phyloP scores from a whole-genome alignment of 768 basidiomycete species.

The Imleria badia region DNA sequence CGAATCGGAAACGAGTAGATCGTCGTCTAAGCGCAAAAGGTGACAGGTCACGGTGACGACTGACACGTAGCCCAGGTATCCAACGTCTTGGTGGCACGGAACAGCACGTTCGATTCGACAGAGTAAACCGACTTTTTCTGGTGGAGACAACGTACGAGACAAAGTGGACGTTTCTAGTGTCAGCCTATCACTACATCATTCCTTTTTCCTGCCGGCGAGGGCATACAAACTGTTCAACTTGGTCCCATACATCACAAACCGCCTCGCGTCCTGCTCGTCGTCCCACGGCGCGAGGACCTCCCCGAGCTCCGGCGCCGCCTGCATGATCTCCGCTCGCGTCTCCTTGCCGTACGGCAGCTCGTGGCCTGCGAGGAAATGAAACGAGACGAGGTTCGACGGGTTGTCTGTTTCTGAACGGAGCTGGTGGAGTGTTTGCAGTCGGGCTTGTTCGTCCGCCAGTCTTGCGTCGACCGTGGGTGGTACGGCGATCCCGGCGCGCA shows the following conservation, averaged over 20 bases:
- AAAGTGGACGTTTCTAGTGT: too few species aligned
- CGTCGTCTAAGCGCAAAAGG: too few species aligned
- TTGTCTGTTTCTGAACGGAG: conserved; percentile 21
- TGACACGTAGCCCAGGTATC: too few species aligned
- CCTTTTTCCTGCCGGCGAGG: conserved; percentile 7
- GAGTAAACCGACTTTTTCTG: too few species aligned
- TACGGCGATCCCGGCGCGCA: conserved; percentile 24
- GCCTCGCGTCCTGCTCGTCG: conserved; percentile 26
- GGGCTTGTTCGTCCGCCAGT: conserved; percentile 38
- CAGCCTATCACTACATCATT: background rate
- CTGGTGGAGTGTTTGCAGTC: conserved; percentile 29
- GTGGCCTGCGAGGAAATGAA: conserved; percentile 21
- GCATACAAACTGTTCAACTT: conserved; percentile 30
- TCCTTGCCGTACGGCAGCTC: conserved; percentile 26
- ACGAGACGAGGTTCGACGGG: conserved; percentile 27
- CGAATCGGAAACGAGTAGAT: too few species aligned
- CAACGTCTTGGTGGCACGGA: too few species aligned
- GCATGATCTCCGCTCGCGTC: conserved; percentile 13
- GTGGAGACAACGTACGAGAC: too few species aligned
- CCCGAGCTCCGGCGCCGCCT: conserved; percentile 15
- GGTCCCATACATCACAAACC: conserved; percentile 26
- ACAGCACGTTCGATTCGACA: too few species aligned
- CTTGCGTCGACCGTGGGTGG: conserved; percentile 35
- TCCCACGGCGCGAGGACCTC: conserved; percentile 26
- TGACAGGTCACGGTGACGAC: too few species aligned